Evolutionary conservation across 169 alveolate species (phyloP), one percentile per base, ranked within the genome.

Genomic region (Cryptosporidium meleagridis): DNA sequence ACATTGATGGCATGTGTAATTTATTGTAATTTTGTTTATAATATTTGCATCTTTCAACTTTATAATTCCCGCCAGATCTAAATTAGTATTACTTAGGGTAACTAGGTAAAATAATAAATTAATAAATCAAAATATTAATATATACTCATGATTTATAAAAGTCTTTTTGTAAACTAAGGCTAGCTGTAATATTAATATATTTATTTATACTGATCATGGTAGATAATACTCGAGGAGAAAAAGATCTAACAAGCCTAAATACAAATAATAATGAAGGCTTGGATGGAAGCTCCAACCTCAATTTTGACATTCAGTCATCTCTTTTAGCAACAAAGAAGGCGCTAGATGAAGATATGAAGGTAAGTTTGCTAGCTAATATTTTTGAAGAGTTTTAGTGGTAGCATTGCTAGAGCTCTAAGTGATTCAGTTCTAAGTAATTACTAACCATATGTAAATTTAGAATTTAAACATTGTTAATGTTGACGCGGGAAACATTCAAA

Each of bases 341-440:
- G 0, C 31, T 80, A 48, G 89, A 80, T 62, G 75, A 80, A 18
- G 89, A 80, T 80, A 61, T 80, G 65, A 65, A 80, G 89, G 89
- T 80, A 80, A 39, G 89, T 80, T 12, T 1, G n/a, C 26, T 16
- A 55, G 10, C 37, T 16, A 21, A 55, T 26, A 21, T 21, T 3
- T 26, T n/a, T 6, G 35, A 3, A n/a, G 67, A 9, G 67, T 21
- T 6, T 21, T 9, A 41, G 16, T 12, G n/a, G 8, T 35, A 9
- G 3, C 12, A 48, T 48, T 48, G 10, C 7, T 48, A 7, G 14
- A 1, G 23, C 33, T 61, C 35, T 61, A 21, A 59, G n/a, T 9
- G 3, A 3, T 4, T 59, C 3, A 18, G 41, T n/a, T n/a, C 18
- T 23, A 0, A 26, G 2, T 16, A 29, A 21, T 61, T 48, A 21